Evolutionary conservation across 129 eudicot genomes (phyloP).

Genomic region (Lonicera japonica): DNA sequence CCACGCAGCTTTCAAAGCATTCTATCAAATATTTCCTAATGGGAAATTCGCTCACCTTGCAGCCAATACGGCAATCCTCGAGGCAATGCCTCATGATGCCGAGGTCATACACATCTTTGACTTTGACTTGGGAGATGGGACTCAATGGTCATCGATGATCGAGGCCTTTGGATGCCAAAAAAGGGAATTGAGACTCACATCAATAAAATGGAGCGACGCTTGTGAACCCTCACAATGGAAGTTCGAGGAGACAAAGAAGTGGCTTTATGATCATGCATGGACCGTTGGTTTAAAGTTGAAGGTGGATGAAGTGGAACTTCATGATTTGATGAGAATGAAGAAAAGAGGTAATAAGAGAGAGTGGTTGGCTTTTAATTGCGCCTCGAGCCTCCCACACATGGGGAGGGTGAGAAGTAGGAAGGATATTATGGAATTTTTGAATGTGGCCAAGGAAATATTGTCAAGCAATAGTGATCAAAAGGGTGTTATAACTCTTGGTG

Average conservation of each 20-base stretch:
- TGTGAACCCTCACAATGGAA: slow-evolving; percentile 13
- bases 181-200: slow-evolving; percentile 12
- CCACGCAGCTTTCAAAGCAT: slow-evolving; percentile 36
- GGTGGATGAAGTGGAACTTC: slow-evolving; percentile 24
- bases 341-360: background rate
- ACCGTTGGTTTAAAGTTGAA: slow-evolving; percentile 15
- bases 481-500: slow-evolving; percentile 24
- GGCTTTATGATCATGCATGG: slow-evolving; percentile 25
- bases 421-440: slow-evolving; percentile 23
- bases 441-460: slow-evolving; percentile 16
- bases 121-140: slow-evolving; percentile 37
- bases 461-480: background rate
- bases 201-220: slow-evolving; percentile 15
- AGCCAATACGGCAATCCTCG: slow-evolving; percentile 36
- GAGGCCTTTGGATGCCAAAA: slow-evolving; percentile 23
- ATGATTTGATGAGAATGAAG: slow-evolving; percentile 13
- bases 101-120: slow-evolving; percentile 24
- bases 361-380: slow-evolving; percentile 35
- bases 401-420: slow-evolving; percentile 29
- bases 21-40: slow-evolving; percentile 44
- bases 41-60: slow-evolving; percentile 52
- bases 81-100: slow-evolving; percentile 20
- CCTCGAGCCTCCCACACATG: slow-evolving; percentile 35
- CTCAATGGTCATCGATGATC: slow-evolving; percentile 34
- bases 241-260: slow-evolving; percentile 37